Evolutionary conservation across 768 basidiomycete species (phyloP).

Genomic region (Suillus variegatus): DNA sequence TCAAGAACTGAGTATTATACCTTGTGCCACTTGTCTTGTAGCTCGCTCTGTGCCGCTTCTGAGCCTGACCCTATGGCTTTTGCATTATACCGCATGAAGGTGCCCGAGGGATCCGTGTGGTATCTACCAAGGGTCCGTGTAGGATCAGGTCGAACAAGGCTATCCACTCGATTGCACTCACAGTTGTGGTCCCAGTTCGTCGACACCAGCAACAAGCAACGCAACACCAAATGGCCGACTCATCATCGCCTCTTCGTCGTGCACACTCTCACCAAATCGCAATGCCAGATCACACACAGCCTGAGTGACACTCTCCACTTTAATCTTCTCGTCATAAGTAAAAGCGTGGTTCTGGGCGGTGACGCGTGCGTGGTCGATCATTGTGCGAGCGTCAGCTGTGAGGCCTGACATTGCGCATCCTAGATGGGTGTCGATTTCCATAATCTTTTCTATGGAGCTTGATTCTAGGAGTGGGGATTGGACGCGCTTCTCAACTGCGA

Average conservation of each 20-base stretch:
- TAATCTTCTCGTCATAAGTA: constrained; percentile 95
- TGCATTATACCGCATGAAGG: constrained; percentile 94
- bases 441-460: constrained; percentile 97
- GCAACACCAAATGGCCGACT: constrained; percentile 99
- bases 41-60: constrained; percentile 94
- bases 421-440: constrained; percentile 97
- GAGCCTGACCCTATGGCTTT: constrained; percentile 99
- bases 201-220: constrained; percentile 93
- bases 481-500: constrained; percentile 98
- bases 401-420: constrained; percentile 98
- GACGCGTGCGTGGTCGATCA: constrained; percentile 99
- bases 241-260: constrained; percentile 99
- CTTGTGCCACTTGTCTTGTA: constrained; percentile 97
- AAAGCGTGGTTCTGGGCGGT: constrained; percentile 95
- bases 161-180: constrained; percentile 41
- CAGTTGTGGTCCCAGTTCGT: constrained; percentile 96
- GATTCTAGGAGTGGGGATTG: constrained; percentile 96
- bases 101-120: constrained; percentile 98
- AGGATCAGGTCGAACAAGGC: constrained; percentile 9
- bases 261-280: constrained; percentile 97
- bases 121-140: constrained; percentile 51
- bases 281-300: constrained; percentile 97
- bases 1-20: constrained; percentile 40
- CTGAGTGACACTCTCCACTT: constrained; percentile 97
- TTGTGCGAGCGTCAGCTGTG: constrained; percentile 97